Base-by-base conservation (phyloP, 192 early-diverging fungal species). In the Rhizoclosmatium globosum region DNA sequence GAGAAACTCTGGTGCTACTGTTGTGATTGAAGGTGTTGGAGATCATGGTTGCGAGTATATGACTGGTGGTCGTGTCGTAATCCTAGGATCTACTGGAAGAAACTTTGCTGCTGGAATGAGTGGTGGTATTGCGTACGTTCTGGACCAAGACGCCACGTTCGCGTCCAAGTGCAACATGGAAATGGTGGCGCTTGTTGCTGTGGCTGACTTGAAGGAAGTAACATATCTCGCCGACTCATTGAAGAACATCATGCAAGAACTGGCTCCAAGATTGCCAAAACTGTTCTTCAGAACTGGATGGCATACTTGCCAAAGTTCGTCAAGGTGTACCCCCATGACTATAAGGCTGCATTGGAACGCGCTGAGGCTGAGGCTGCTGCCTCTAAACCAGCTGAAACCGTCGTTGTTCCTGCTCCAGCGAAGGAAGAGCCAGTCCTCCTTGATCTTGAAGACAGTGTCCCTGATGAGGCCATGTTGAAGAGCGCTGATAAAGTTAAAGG, bases 11-110 rank as follows among this genome's bases (percentile, higher is more conserved):
- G 98, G 98, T 71, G 98, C 97, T 31, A 87, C 89, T 60, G 95
- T 96, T 53, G 96, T 99, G 4, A 93, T 95, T 47, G 98, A 99
- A 85, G 98, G 98, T 74, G 92, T 93, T 41, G 98, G 98, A 79
- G 98, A 99, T 88, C 98, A 99, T 83, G 98, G 96, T 68, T 98
- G 97, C 86, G 98, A 99, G 89, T 99, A 99, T 89, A 99, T 99
- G 98, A 99, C 98, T 4, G 98, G 98, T 59, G 98, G 98, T 59
- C 89, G 95, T 48, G 93, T 94, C 48, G 88, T 99, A 43, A 91
- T 99, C 45, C 87, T 99, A 4, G 98, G 96, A 76, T 66, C 68
- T 41, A 94, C 94, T 23, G 98, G 98, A 11, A 92, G 96, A 81
- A 99, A 99, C 90, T 98, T 99, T 89, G 98, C 98, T 23, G 98